A percentile compares a stretch with the other conserved stretches of the same genome.
Evolutionary conservation across 164 flowering plant species (phyloP).

Genomic region (Nelumbo lutea): DNA sequence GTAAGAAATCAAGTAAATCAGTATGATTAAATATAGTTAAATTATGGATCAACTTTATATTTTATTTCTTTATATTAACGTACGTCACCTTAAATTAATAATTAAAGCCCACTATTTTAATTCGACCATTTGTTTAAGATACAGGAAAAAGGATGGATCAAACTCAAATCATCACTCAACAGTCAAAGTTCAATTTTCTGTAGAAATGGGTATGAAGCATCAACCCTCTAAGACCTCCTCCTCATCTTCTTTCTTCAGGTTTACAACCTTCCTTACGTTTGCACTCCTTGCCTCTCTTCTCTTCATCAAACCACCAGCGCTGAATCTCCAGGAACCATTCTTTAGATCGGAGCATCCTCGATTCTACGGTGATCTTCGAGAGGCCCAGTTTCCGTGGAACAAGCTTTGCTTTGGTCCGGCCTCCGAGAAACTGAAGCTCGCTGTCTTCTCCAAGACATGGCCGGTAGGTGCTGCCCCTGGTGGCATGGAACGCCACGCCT

Average conservation of each 20-base stretch:
- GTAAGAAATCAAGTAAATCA: neutral
- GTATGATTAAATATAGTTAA: neutral
- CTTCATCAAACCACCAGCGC: conserved; percentile 14
- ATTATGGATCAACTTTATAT: neutral
- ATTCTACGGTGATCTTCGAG: conserved; percentile 42
- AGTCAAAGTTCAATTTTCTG: neutral
- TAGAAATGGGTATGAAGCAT: conserved; percentile 27
- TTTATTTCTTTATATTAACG: too few species aligned
- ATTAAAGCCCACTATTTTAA: too few species aligned
- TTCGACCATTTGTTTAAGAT: neutral
- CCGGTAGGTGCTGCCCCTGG: conserved; percentile 46
- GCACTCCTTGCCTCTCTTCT: conserved; percentile 22
- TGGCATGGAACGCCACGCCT: conserved; percentile 69
- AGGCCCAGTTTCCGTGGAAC: conserved; percentile 50
- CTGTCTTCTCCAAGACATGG: conserved; percentile 59
- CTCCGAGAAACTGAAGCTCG: conserved; percentile 33
- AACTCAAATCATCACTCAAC: neutral
- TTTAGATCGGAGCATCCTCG: neutral
- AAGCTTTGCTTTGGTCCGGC: conserved; percentile 38
- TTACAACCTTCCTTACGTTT: conserved; percentile 15
- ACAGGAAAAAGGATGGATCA: conserved; percentile 4
- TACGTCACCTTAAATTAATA: too few species aligned
- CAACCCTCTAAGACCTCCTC: conserved; percentile 17
- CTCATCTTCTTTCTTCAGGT: conserved; percentile 11
- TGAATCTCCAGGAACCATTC: conserved; percentile 11